phyloP scores from a whole-genome alignment of 495 filamentous ascomycete species.

The Aspergillus ostianus region DNA sequence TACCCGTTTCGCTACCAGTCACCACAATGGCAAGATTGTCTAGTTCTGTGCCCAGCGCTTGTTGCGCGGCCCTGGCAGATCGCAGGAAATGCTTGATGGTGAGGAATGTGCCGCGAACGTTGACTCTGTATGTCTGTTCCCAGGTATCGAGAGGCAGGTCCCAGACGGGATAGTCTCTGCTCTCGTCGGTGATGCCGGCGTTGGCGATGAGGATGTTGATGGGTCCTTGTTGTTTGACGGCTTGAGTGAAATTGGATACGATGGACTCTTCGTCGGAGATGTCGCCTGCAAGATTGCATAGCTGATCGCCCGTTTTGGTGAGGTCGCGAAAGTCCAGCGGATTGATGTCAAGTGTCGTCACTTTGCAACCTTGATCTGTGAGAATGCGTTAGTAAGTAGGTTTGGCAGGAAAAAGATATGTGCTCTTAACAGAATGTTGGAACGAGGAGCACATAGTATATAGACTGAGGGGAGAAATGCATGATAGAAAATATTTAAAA shows the following conservation, averaged over 20 bases:
- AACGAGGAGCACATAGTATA: too few species aligned
- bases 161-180: conserved; percentile 48
- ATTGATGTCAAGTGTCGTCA: conserved; percentile 49
- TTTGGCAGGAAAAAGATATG: background rate
- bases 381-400: background rate
- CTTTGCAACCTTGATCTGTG: conserved; percentile 53
- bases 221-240: conserved; percentile 47
- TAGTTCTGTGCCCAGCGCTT: conserved; percentile 32
- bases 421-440: background rate
- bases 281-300: conserved; percentile 45
- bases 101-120: conserved; percentile 54
- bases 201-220: conserved; percentile 55
- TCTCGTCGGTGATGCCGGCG: conserved; percentile 49
- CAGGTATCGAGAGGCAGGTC: conserved; percentile 49
- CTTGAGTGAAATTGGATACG: conserved; percentile 37
- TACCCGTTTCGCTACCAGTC: conserved; percentile 50
- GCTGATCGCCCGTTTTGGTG: conserved; percentile 26
- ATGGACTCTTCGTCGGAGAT: conserved; percentile 49
- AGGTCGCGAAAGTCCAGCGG: conserved; percentile 23
- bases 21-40: conserved; percentile 54
- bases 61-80: conserved; percentile 35
- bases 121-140: conserved; percentile 51
- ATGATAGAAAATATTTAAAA: too few species aligned
- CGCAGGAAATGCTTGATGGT: conserved; percentile 58
- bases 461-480: too few species aligned